A percentile compares a stretch with the other conserved stretches of the same genome.
These are phyloP conservation scores for Lecanoromycetidae sp. DNA, from an alignment of 2,329 filamentous ascomycete genomes.

Conservation along the genomic window DNA sequence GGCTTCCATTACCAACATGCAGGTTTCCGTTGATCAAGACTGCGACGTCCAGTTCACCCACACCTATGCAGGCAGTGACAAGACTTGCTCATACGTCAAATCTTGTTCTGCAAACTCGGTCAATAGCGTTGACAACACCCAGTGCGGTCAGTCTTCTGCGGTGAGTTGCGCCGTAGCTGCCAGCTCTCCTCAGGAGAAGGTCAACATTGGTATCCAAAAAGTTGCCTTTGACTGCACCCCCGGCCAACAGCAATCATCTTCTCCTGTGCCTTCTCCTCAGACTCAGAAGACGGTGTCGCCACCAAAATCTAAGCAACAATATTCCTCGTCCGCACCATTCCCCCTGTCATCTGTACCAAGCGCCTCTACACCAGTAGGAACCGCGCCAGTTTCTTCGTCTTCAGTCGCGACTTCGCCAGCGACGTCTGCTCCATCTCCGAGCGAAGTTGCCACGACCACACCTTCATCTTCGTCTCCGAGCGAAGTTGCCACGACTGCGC, in stretches of 20 bases:
- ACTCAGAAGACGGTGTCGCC: background rate
- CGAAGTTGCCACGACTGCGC: background rate
- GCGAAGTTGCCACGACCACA: too few relatives aligned
- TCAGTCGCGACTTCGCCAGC: background rate
- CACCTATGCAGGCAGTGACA: conserved; percentile 39
- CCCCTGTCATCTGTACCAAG: conserved; percentile 15
- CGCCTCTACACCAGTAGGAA: too few relatives aligned
- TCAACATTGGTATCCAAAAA: conserved; percentile 60
- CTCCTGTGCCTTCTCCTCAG: background rate
- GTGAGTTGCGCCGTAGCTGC: conserved; percentile 56
- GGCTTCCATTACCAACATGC: conserved; percentile 56
- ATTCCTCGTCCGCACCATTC: background rate
- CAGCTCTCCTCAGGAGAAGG: conserved; percentile 26
- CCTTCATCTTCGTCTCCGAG: background rate
- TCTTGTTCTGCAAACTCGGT: conserved; percentile 57
- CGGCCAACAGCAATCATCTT: background rate
- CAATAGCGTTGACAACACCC: conserved; percentile 55
- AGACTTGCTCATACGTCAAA: conserved; percentile 65
- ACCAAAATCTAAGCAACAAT: background rate
- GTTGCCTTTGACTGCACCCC: conserved; percentile 61
- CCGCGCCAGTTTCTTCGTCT: background rate
- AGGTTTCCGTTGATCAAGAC: conserved; percentile 63
- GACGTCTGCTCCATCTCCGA: background rate
- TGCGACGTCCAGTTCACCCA: conserved; percentile 77
- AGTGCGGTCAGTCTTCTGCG: conserved; percentile 82